A percentile compares a stretch with the other conserved stretches of the same genome.
Conservation (phyloP, 1,284 basidiomycete genomes). For the Amylostereum chailletii region DNA sequence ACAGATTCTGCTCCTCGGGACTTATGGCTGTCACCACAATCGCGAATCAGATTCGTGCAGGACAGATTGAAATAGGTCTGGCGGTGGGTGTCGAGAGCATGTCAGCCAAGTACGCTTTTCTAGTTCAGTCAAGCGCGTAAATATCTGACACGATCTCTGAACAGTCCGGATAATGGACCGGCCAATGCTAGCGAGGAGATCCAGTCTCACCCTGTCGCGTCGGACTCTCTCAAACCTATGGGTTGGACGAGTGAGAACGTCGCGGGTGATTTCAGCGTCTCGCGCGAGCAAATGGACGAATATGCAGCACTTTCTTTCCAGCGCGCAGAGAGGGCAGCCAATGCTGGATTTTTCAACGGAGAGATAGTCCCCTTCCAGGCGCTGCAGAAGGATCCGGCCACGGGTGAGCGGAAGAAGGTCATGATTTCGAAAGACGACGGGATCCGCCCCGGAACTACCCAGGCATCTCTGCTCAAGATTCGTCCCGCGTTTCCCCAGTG, state of each 20-base stretch:
- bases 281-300: constrained; percentile 75
- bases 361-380: constrained; percentile 82
- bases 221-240: constrained; percentile 65
- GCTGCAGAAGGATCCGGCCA: constrained; percentile 42
- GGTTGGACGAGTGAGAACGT: constrained; percentile 80
- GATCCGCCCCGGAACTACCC: constrained; percentile 71
- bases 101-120: constrained; percentile 53
- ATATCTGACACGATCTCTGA: constrained; percentile 2
- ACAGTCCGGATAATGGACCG: constrained; percentile 59
- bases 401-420: constrained; percentile 47
- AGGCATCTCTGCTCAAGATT: constrained; percentile 61
- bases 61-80: constrained; percentile 81
- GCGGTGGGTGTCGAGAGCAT: constrained; percentile 84
- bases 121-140: neutral
- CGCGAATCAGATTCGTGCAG: constrained; percentile 72
- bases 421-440: constrained; percentile 74
- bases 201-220: constrained; percentile 37
- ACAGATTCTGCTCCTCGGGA: constrained; percentile 76
- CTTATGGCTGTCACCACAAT: constrained; percentile 69
- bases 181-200: constrained; percentile 54
- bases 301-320: constrained; percentile 73
- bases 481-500: constrained; percentile 84
- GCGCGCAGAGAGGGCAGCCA: constrained; percentile 58
- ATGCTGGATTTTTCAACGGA: constrained; percentile 58
- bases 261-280: constrained; percentile 68